Evolutionary conservation across 805 yeast genomes (phyloP).

Genomic region (Suhomyces vadensis): DNA sequence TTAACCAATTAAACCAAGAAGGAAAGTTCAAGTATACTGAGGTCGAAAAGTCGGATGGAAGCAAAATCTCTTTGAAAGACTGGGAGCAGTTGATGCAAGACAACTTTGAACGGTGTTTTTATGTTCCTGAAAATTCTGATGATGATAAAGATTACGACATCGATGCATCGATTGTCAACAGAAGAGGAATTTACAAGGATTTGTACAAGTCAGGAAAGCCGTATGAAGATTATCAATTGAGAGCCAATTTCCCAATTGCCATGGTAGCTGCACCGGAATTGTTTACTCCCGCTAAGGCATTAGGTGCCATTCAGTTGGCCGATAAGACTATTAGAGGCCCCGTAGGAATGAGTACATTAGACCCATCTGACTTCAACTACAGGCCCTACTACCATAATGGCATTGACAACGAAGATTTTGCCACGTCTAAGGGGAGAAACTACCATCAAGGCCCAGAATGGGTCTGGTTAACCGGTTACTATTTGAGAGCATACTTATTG

Average conservation of each 20-base stretch:
- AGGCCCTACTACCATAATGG: constrained; percentile 85
- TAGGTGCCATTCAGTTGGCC: constrained; percentile 66
- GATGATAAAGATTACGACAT: constrained; percentile 65
- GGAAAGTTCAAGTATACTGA: constrained; percentile 58
- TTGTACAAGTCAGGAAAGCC: constrained; percentile 78
- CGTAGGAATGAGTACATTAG: constrained; percentile 86
- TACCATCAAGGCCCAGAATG: constrained; percentile 99
- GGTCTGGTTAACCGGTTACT: constrained; percentile 92
- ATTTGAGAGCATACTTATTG: constrained; percentile 70
- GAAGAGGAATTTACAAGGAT: constrained; percentile 95
- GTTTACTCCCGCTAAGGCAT: constrained; percentile 62
- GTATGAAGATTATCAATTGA: constrained; percentile 88
- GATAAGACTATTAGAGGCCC: constrained; percentile 82
- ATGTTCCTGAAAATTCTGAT: constrained; percentile 63
- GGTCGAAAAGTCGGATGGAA: constrained; percentile 63
- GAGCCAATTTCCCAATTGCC: constrained; percentile 92
- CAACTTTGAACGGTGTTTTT: constrained; percentile 79
- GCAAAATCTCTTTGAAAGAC: constrained; percentile 52
- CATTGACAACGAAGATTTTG: constrained; percentile 81
- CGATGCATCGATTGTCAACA: constrained; percentile 66
- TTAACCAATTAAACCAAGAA: constrained; percentile 52
- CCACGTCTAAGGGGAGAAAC: constrained; percentile 92
- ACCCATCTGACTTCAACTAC: constrained; percentile 89
- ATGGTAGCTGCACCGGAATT: constrained; percentile 94
- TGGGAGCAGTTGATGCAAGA: constrained; percentile 74